phyloP scores from a whole-genome alignment of 1,284 basidiomycete genomes.

The Hymenochaete sp. region DNA sequence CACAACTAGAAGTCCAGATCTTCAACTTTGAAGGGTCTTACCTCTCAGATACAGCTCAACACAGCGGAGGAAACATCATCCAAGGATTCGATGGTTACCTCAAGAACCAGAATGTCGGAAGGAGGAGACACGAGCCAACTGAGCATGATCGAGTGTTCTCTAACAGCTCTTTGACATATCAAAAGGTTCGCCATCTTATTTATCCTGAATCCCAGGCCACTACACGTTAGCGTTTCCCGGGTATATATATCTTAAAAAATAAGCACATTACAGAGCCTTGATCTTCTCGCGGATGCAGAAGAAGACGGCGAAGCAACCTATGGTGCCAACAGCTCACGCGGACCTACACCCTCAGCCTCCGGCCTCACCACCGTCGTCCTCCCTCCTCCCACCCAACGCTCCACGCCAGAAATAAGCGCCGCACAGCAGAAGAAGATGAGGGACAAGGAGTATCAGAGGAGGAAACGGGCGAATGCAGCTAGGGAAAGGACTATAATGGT shows the following conservation, averaged over 20 bases:
- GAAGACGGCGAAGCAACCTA: constrained; percentile 27
- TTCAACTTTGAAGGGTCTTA: constrained; percentile 66
- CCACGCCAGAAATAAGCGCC: constrained; percentile 48
- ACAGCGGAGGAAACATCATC: constrained; percentile 74
- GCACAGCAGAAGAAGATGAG: constrained; percentile 64
- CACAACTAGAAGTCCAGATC: constrained; percentile 63
- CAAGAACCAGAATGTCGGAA: constrained; percentile 58
- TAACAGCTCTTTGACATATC: constrained; percentile 62
- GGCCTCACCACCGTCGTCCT: constrained; percentile 64
- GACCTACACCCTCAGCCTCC: constrained; percentile 53
- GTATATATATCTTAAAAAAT: too few relatives aligned
- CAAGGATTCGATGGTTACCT: constrained; percentile 77
- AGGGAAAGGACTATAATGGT: constrained; percentile 3
- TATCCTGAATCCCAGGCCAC: neutral
- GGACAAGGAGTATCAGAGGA: constrained; percentile 67
- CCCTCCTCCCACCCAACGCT: constrained; percentile 48
- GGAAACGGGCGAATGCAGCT: constrained; percentile 50
- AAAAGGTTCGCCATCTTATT: constrained; percentile 43
- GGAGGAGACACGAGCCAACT: constrained; percentile 62
- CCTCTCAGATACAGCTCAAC: constrained; percentile 60
- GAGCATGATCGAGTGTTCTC: constrained; percentile 76
- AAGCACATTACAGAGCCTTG: constrained; percentile 67
- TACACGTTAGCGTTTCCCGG: neutral
- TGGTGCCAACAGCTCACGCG: constrained; percentile 36
- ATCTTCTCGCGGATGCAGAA: constrained; percentile 65